Evolutionary conservation across 2,329 filamentous ascomycete species (phyloP).

Genomic region (Coniochaeta hoffmannii): DNA sequence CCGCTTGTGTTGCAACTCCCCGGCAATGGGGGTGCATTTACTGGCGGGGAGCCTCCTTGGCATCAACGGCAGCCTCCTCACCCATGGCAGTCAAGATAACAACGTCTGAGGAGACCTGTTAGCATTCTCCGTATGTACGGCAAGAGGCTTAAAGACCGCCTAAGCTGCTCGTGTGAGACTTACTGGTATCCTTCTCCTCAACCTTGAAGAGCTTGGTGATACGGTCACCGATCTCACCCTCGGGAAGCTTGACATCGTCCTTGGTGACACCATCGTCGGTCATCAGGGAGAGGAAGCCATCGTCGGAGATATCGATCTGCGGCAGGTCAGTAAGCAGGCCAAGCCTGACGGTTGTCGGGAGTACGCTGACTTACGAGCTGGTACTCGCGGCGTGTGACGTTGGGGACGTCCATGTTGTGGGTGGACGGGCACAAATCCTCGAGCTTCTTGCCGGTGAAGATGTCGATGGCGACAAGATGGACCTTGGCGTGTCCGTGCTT

Average conservation of each 20-base stretch:
- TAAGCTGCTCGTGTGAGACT: slow-evolving; percentile 33
- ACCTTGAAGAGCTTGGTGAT: slow-evolving; percentile 71
- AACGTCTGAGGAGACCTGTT: slow-evolving; percentile 53
- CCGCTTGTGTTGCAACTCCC: slow-evolving; percentile 7
- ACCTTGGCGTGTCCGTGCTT: slow-evolving; percentile 99
- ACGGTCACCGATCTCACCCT: slow-evolving; percentile 81
- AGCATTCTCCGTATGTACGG: slow-evolving; percentile 7
- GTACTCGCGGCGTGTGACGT: slow-evolving; percentile 85
- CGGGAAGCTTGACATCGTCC: slow-evolving; percentile 91
- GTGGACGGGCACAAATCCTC: slow-evolving; percentile 99
- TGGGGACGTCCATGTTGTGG: slow-evolving; percentile 96
- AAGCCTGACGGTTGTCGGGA: slow-evolving; percentile 3
- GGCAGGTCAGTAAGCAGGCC: slow-evolving; percentile 10
- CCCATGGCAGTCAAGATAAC: slow-evolving; percentile 93
- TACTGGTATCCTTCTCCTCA: slow-evolving; percentile 92
- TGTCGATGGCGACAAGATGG: slow-evolving; percentile 94
- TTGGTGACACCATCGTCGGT: slow-evolving; percentile 77
- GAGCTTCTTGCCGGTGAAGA: slow-evolving; percentile 99
- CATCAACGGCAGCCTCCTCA: slow-evolving; percentile 86
- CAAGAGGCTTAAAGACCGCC: neutral
- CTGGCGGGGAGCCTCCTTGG: slow-evolving; percentile 75
- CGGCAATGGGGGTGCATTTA: neutral
- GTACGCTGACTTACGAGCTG: slow-evolving; percentile 67
- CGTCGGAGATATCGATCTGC: slow-evolving; percentile 90
- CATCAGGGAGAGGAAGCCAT: slow-evolving; percentile 93